Evolutionary conservation across 2,329 filamentous ascomycete genomes (phyloP), one percentile per base, ranked within the genome.

Genomic region (Chaetomiaceae sp.): DNA sequence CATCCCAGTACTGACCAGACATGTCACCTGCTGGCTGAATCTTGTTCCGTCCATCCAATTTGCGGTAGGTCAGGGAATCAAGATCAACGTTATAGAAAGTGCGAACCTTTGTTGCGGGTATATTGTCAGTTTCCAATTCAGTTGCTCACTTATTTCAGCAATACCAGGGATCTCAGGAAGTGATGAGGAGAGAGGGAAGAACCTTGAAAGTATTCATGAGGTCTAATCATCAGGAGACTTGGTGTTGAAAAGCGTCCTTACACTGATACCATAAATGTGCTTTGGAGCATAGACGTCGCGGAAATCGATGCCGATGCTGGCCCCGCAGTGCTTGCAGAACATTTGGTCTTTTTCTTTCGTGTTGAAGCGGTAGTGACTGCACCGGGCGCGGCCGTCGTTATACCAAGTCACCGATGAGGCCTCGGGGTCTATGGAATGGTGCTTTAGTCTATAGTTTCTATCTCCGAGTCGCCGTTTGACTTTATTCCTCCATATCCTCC

Each of bases 251-350:
- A 48, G 11, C 11, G 25, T n/a, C n/a, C 46, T 48, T 55, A 77
- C 74, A 53, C 70, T 77, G 51, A 78, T 68, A 3, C 74, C 75
- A 55, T 74, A 77, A 1, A 55, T 57, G 37, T 67, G 64, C 11
- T 61, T 58, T 5, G 64, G 61, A 46, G 54, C 55, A 16, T 51
- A 44, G 2, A 50, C 46, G 20, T 67, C 64, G n/a, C 59, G 54
- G 56, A 75, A 76, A 57, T 77, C 75, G 52, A 77, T 75, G 1
- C 71, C 73, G 16, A 77, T 65, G 56, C 73, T 76, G 25, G 70
- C 64, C 13, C 75, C 74, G 60, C 75, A 78, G 54, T 70, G 69
- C 27, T 68, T 68, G 54, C 75, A 78, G 58, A 77, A 78, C 66
- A 78, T 69, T 60, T 77, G 75, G 54, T 75, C 73, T 55, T 72